Conservation (phyloP, 2,329 filamentous ascomycete genomes). For the Colletotrichum paranaense region DNA sequence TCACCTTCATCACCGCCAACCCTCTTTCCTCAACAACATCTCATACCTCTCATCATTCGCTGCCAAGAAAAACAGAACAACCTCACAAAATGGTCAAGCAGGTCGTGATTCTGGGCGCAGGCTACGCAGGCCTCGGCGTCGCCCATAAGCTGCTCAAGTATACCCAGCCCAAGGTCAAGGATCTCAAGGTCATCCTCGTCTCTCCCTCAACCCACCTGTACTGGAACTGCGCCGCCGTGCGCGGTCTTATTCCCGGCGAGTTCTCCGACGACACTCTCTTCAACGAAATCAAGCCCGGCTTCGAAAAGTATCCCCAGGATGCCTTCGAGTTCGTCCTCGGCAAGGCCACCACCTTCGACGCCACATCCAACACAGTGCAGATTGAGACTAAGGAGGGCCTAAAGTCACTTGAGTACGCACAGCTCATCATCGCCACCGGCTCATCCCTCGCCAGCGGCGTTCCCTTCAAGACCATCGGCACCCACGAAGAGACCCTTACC, state of each 20-base stretch:
- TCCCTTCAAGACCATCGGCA: conserved; percentile 61
- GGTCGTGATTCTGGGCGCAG: conserved; percentile 63
- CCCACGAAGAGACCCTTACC: conserved; percentile 53
- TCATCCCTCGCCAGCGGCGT: conserved; percentile 52
- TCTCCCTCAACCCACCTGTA: conserved; percentile 60
- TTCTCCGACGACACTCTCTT: conserved; percentile 56
- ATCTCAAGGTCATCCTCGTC: conserved; percentile 58
- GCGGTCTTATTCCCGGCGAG: conserved; percentile 59
- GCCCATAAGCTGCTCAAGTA: conserved; percentile 63
- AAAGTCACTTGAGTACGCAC: conserved; percentile 60
- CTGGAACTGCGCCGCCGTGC: conserved; percentile 61
- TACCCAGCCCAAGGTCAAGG: conserved; percentile 44
- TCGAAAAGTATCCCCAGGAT: conserved; percentile 57
- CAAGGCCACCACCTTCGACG: conserved; percentile 56
- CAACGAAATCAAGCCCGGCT: conserved; percentile 52
- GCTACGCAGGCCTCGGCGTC: conserved; percentile 57
- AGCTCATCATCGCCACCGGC: conserved; percentile 66
- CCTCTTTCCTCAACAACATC: not conserved
- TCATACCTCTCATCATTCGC: not conserved
- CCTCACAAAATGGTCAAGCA: conserved; percentile 35
- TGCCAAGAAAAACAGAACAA: too few species aligned
- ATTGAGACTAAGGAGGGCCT: conserved; percentile 50
- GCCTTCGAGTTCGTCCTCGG: conserved; percentile 66
- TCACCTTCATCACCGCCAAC: not conserved
- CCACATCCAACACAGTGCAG: conserved; percentile 53